Evolutionary conservation across 169 alveolate genomes (phyloP), one percentile per base, ranked within the genome.

Genomic region (Cryptosporidium felis): DNA sequence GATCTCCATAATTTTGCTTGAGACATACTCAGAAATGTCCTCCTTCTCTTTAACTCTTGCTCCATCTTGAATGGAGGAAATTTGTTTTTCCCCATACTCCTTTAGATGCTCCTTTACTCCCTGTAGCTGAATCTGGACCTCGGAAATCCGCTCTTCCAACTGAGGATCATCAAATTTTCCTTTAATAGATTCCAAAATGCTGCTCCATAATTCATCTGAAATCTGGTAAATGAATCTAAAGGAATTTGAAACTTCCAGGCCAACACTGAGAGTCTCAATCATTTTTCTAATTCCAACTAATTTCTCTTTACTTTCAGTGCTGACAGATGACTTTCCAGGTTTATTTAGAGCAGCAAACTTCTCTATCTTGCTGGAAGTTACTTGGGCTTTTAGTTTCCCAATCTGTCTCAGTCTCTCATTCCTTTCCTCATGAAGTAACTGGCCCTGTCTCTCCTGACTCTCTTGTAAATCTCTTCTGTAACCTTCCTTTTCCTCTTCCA

Each of bases 1-100:
- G n/a, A 65, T 65, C 38, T 65, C 81, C 81, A 65, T 65, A 14
- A 65, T 5, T 32, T 65, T 65, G 36, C 81, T 65, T 46, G 81
- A 45, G 9, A 65, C 44, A 46, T 65, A 46, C 23, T 65, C 81
- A 0, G 62, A 47, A 21, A 65, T 65, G 21, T 65, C 81, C n/a
- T 46, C 61, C 18, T 65, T 34, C 18, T 65, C 46, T n/a, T 30
- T 41, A 12, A 16, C 45, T 28, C 4, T 6, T 41, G 21, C 3
- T 42, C 23, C 45, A 23, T n/a, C 80, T 41, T 10, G 9, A 12
- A 51, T 14, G 18, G 10, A n/a, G 28, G 16, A 51, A 0, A 9
- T 10, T 21, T 51, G 9, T 41, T 6, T 38, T 38, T 61, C 80
- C 34, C 80, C 40, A 36, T 53, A 74, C 3, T 74, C 85, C 6